These are phyloP conservation scores for Penicillium brasilianum DNA, from an alignment of 2,329 filamentous ascomycete genomes.

Conservation along the genomic window DNA sequence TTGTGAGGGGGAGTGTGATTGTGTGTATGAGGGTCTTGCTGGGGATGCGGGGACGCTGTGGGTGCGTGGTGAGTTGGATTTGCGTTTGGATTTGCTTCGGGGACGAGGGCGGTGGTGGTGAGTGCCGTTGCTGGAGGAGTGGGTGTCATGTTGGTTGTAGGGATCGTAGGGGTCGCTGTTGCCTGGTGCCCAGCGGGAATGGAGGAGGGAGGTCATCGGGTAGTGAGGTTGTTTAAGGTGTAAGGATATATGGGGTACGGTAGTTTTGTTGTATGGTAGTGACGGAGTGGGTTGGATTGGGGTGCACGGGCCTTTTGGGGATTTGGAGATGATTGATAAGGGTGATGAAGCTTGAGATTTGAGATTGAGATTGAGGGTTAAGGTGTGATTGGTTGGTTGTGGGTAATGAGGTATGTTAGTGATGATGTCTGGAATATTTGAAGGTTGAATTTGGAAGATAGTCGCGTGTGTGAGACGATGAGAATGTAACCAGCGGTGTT, in stretches of 20 bases:
- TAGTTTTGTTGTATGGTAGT: background rate
- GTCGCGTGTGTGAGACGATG: background rate
- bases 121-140: background rate
- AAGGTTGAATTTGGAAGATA: background rate
- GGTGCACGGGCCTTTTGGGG: conserved; percentile 16
- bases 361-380: background rate
- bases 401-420: background rate
- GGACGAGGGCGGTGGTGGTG: background rate
- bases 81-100: no score
- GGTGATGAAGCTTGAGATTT: background rate
- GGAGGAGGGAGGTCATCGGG: conserved; percentile 24
- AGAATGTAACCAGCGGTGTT: no score
- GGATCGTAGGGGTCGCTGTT: background rate
- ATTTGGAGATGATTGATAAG: background rate
- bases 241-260: background rate
- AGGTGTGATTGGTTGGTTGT: background rate
- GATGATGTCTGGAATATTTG: background rate
- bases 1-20: background rate
- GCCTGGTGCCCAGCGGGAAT: conserved; percentile 34
- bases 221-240: background rate
- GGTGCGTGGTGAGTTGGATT: conserved; percentile 2
- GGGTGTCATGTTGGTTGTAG: background rate
- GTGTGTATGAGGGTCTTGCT: background rate
- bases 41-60: conserved; percentile 10
- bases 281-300: conserved; percentile 5